A percentile compares a stretch with the other conserved stretches of the same genome.
Conservation (phyloP, 1,139 yeast genomes). For the Candida frijolesensis region DNA sequence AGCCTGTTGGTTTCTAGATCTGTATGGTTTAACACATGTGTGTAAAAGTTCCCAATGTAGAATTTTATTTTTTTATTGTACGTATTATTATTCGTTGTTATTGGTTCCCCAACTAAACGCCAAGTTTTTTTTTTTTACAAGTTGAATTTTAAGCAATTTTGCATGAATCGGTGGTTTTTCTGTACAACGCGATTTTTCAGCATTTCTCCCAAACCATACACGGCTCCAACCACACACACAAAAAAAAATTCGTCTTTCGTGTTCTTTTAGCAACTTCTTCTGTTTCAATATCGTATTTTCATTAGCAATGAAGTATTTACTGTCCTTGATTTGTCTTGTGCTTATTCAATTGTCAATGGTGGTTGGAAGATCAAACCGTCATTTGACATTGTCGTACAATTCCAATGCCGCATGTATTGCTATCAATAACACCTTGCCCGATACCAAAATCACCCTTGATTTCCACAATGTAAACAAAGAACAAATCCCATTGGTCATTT, state of each 20-base stretch:
- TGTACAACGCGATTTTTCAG: too few relatives aligned
- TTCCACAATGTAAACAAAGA: slow-evolving; percentile 9
- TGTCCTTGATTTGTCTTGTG: slow-evolving; percentile 1
- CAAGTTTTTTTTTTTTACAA: too few relatives aligned
- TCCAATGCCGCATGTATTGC: slow-evolving; percentile 18
- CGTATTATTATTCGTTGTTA: too few relatives aligned
- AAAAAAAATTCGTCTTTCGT: too few relatives aligned
- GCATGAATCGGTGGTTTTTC: too few relatives aligned
- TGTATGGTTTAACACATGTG: too few relatives aligned
- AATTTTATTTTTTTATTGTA: too few relatives aligned
- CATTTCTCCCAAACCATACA: not conserved
- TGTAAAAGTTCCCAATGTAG: too few relatives aligned
- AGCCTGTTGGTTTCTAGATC: not conserved
- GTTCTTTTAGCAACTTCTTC: too few relatives aligned
- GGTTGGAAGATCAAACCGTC: slow-evolving; percentile 12
- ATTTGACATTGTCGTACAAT: slow-evolving; percentile 12
- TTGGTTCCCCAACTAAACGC: too few relatives aligned
- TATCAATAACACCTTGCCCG: slow-evolving; percentile 10
- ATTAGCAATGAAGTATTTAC: slow-evolving; percentile 2
- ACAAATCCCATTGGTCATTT: slow-evolving; percentile 16
- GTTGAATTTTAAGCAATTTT: too few relatives aligned
- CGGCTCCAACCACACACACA: not conserved
- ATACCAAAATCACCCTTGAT: slow-evolving; percentile 11
- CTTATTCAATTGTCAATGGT: slow-evolving; percentile 10
- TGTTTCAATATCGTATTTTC: too few relatives aligned